Percentiles rank a stretch among this genome's conserved stretches.
Evolutionary conservation across 2,329 filamentous ascomycete species (phyloP).

Genomic region (Acephala macrosclerotiorum): DNA sequence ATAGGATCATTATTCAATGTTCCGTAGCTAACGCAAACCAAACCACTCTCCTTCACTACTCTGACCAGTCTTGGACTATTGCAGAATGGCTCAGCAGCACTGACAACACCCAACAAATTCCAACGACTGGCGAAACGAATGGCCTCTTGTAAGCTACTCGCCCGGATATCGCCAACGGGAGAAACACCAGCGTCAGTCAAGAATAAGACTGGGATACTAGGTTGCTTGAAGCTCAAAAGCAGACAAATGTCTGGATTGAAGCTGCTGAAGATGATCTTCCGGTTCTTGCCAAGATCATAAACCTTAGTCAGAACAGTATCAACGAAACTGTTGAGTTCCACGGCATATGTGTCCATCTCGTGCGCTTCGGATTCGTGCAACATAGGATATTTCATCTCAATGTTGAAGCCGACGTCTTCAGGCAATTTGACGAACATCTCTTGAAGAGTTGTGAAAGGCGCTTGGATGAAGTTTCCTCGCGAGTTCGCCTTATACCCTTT

Average conservation of each 20-base stretch:
- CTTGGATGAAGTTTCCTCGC: constrained; percentile 93
- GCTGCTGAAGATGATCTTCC: constrained; percentile 96
- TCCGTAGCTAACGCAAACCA: constrained; percentile 97
- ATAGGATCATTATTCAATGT: constrained; percentile 84
- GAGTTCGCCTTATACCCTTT: constrained; percentile 97
- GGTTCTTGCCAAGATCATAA: constrained; percentile 80
- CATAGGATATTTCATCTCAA: constrained; percentile 99
- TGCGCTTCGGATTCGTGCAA: constrained; percentile 93
- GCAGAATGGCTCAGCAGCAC: constrained; percentile 86
- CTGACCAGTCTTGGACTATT: constrained; percentile 87
- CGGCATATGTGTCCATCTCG: constrained; percentile 95
- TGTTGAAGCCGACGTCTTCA: constrained; percentile 89
- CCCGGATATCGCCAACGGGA: constrained; percentile 85
- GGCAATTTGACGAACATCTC: constrained; percentile 90
- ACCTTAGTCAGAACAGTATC: constrained; percentile 91
- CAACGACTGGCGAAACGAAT: constrained; percentile 93
- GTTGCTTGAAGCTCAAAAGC: constrained; percentile 94
- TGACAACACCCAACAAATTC: constrained; percentile 93
- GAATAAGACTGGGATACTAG: constrained; percentile 94
- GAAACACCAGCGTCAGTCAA: constrained; percentile 87
- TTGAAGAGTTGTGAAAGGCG: constrained; percentile 92
- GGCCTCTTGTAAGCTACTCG: constrained; percentile 91
- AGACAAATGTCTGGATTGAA: constrained; percentile 98
- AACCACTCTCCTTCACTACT: constrained; percentile 91
- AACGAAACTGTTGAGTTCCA: constrained; percentile 96